Evolutionary conservation across 2,329 filamentous ascomycete species (phyloP), one percentile per base, ranked within the genome.

Genomic region (Calonectria fujianensis): DNA sequence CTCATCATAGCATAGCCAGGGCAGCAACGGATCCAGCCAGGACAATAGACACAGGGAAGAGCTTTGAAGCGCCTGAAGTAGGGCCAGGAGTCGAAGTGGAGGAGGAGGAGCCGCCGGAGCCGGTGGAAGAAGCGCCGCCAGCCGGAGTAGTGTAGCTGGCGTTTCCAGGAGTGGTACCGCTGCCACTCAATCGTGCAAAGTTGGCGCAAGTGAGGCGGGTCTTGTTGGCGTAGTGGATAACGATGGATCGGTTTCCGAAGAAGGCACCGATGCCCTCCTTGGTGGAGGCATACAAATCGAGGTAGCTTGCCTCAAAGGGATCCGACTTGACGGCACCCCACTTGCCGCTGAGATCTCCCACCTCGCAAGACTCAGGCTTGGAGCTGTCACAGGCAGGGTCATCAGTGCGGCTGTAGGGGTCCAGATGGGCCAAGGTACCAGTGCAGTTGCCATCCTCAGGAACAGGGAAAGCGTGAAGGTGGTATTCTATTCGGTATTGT

Each of bases 321-420:
- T 89, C 88, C 35, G 84, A 83, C 32, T 84, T 87, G 80, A 94
- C 90, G 74, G 88, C 88, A 75, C 94, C 94, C 80, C 93, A 87
- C 86, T 96, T 96, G 82, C 94, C 94, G 79, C 91, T 90, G 71
- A 96, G 87, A 83, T 96, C 94, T 77, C 95, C 94, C 14, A 94
- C 91, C 85, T 96, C 91, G 86, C 94, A 97, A 13, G 91, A 92
- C 75, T 90, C 84, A 10, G 93, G 93, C 9, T 86, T 82, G 13
- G 82, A 79, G 14, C 85, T 48, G 80, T 95, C 88, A 85, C 94
- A 96, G 7, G 89, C 80, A 6, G 92, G 87, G 2, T 84, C 85
- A 81, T 95, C 91, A 76, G 91, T 91, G 66, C 93, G 92, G 65
- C 88, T 82, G 83, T 89, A 94, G 24, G 94, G 94, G 81, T 96